Percentiles rank a stretch among this genome's conserved stretches.
Conservation (phyloP, 148 eudicot genomes). For the Vaccinium darrowii region DNA sequence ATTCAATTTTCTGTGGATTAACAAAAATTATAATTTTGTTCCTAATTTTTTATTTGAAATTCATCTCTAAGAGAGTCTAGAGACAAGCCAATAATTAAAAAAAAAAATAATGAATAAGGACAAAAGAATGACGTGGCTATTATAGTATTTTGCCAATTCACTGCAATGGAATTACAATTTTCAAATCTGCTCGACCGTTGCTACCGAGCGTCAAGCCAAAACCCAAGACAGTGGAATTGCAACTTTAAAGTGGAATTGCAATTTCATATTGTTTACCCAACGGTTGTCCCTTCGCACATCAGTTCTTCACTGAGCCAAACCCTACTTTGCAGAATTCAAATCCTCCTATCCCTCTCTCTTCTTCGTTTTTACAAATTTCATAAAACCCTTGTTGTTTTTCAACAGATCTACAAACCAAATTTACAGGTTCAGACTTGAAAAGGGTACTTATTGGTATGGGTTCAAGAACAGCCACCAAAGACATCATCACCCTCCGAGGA, state of each 20-base stretch:
- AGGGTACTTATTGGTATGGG: slow-evolving; percentile 45
- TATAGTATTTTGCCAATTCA: too few relatives aligned
- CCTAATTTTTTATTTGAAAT: too few relatives aligned
- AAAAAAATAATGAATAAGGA: too few relatives aligned
- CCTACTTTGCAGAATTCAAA: background rate
- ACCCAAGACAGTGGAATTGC: background rate
- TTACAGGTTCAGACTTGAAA: background rate
- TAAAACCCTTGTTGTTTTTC: background rate
- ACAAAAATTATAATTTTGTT: too few relatives aligned
- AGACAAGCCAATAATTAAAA: too few relatives aligned
- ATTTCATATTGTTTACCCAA: too few relatives aligned
- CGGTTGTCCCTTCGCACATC: too few relatives aligned
- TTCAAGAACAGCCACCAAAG: slow-evolving; percentile 77
- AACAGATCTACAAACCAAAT: background rate
- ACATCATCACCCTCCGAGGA: slow-evolving; percentile 90
- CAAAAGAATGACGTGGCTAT: too few relatives aligned
- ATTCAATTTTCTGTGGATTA: too few relatives aligned
- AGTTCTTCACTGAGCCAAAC: background rate
- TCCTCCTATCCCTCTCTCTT: background rate
- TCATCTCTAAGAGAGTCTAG: too few relatives aligned
- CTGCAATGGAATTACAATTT: background rate
- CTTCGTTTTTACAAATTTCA: background rate
- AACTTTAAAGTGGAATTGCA: too few relatives aligned
- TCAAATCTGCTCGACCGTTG: background rate
- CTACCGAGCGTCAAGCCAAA: background rate